phyloP scores from a whole-genome alignment of 768 basidiomycete genomes.

The Amanita pseudoporphyria region DNA sequence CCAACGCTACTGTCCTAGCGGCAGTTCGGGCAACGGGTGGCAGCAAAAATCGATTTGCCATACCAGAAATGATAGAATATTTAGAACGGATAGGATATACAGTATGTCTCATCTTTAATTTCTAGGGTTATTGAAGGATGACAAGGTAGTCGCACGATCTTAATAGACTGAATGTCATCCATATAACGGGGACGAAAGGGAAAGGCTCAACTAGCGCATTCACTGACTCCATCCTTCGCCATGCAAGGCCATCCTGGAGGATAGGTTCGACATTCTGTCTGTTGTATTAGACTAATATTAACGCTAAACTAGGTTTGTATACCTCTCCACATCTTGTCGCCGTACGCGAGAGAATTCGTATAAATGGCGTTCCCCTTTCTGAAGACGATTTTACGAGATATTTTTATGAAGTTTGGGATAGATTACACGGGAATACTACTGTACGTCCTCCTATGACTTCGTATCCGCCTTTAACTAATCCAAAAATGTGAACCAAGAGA shows the following conservation, averaged over 20 bases:
- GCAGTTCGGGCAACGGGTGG: constrained; percentile 70
- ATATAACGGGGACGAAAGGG: constrained; percentile 97
- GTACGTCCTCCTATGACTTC: constrained; percentile 27
- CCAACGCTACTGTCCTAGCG: constrained; percentile 89
- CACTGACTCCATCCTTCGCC: constrained; percentile 76
- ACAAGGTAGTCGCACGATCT: constrained; percentile 62
- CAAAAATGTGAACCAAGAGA: constrained; percentile 25
- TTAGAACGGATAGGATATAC: constrained; percentile 77
- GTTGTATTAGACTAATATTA: background rate
- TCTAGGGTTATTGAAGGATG: constrained; percentile 10
- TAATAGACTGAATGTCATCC: constrained; percentile 84
- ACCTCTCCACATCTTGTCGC: constrained; percentile 96
- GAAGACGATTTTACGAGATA: constrained; percentile 84
- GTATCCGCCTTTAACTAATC: background rate
- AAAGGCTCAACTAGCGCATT: constrained; percentile 98
- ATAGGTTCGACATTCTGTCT: constrained; percentile 43
- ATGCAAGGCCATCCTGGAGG: constrained; percentile 64
- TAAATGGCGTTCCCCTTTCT: constrained; percentile 84
- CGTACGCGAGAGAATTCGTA: constrained; percentile 90
- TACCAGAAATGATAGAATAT: constrained; percentile 89
- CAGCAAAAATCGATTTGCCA: constrained; percentile 48
- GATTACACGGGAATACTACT: constrained; percentile 48
- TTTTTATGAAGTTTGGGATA: constrained; percentile 97
- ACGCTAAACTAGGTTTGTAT: constrained; percentile 59
- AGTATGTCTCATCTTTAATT: constrained; percentile 32